phyloP scores from a whole-genome alignment of 768 basidiomycete species.

The Tulasnella sp. region DNA sequence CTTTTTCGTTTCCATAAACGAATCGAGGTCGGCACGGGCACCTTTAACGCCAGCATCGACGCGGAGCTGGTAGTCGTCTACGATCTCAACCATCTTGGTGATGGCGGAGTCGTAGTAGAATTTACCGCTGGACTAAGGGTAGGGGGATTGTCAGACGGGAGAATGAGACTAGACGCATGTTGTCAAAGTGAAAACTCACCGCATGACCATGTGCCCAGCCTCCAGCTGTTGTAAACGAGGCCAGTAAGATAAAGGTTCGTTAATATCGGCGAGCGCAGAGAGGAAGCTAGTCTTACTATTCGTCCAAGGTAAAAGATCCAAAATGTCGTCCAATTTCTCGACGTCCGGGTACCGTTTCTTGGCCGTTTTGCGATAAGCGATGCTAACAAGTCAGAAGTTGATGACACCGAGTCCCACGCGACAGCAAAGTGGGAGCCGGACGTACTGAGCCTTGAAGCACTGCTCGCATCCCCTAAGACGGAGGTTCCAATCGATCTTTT shows the following conservation, averaged over 20 bases:
- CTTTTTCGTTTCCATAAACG: background rate
- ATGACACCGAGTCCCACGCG: too few relatives aligned
- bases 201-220: background rate
- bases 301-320: background rate
- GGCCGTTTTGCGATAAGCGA: background rate
- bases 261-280: background rate
- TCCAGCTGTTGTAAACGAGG: background rate
- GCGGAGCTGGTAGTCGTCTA: background rate
- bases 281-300: background rate
- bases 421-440: too few relatives aligned
- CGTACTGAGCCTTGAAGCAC: background rate
- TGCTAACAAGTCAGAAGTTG: too few relatives aligned
- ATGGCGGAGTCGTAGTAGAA: background rate
- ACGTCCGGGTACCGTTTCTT: background rate
- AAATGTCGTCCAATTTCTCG: background rate
- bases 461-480: background rate
- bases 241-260: background rate
- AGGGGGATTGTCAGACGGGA: background rate
- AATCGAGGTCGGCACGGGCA: background rate
- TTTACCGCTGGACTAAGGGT: background rate
- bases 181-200: too few relatives aligned
- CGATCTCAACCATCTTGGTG: background rate
- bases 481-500: background rate
- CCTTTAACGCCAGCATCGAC: background rate
- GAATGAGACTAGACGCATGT: too few relatives aligned